A percentile compares a stretch with the other conserved stretches of the same genome.
Evolutionary conservation across 129 eudicot genomes (phyloP).

Genomic region (sunflower (Helianthus annuus)): HanXRQr2.0-SUNRISE NC_035441.2:10813635-10814134

Average conservation of each 20-base stretch:
- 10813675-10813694: not conserved
- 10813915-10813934: not conserved
- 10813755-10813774: not conserved
- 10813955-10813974: not conserved
- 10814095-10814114: not conserved
- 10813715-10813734: not conserved
- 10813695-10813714: not conserved
- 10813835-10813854: no score
- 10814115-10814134: constrained; percentile 3
- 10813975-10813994: not conserved
- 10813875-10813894: not conserved
- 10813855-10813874: not conserved
- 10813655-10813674: not conserved
- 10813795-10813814: not conserved
- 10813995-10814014: not conserved
- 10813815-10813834: no score
- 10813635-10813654: not conserved
- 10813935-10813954: not conserved
- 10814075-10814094: not conserved
- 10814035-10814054: not conserved
- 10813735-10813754: not conserved
- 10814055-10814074: no score
- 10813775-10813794: not conserved
- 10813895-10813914: not conserved
- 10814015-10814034: not conserved